These are phyloP conservation scores for Pseudophaeomoniella oleicola DNA, from an alignment of 2,329 filamentous ascomycete species.

Conservation along the genomic window DNA sequence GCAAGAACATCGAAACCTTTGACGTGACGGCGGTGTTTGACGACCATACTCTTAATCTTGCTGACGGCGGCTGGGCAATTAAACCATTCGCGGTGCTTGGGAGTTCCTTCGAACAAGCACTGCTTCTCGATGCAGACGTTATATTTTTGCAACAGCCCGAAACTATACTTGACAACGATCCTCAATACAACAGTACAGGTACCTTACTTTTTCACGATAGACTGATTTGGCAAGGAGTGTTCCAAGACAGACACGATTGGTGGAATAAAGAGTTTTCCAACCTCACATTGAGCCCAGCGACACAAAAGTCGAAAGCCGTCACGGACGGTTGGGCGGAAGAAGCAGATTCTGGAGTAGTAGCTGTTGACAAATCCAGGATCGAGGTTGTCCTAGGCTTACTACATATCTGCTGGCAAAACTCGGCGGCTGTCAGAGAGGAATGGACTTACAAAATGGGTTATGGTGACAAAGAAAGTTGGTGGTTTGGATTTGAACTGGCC, in stretches of 20 bases:
- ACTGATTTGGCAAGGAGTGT: conserved; percentile 6
- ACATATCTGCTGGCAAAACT: conserved; percentile 31
- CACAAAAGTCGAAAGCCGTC: conserved; percentile 23
- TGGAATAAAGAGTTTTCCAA: conserved; percentile 17
- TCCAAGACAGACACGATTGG: conserved; percentile 8
- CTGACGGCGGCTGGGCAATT: conserved; percentile 6
- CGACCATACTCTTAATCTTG: conserved; percentile 4
- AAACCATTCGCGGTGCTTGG: conserved; percentile 10
- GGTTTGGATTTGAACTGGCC: conserved; percentile 29
- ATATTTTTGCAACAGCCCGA: conserved; percentile 9
- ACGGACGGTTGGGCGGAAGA: conserved; percentile 29
- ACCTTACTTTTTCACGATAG: conserved; percentile 9
- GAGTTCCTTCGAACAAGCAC: conserved; percentile 9
- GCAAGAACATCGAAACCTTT: conserved; percentile 3
- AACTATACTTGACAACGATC: conserved; percentile 5
- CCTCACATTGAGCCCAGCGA: conserved; percentile 14
- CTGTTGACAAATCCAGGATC: conserved; percentile 24
- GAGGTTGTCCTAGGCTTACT: conserved; percentile 25
- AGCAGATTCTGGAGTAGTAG: conserved; percentile 26
- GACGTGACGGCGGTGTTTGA: conserved; percentile 8
- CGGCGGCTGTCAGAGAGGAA: conserved; percentile 21
- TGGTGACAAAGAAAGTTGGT: conserved; percentile 33
- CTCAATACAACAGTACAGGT: conserved; percentile 5
- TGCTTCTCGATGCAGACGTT: conserved; percentile 10
- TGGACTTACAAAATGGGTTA: conserved; percentile 28